Base-by-base conservation (phyloP, 1,139 yeast genomes). In the Pichia sp. region DNA sequence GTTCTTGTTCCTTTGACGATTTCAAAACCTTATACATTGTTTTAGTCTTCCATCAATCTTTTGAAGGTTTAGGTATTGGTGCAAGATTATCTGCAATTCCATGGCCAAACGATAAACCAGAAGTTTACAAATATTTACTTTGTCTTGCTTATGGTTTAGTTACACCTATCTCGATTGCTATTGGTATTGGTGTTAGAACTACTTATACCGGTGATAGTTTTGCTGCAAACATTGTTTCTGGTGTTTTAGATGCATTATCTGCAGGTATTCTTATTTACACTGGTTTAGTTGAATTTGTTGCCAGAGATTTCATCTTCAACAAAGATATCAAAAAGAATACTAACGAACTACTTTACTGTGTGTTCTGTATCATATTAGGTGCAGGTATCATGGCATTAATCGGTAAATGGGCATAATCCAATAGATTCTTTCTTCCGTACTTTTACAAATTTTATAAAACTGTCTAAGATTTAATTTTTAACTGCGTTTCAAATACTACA, bases 51-150 rank as follows among this genome's bases (percentile, higher is more conserved):
- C 97, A 89, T 68, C 97, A 89, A 68, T 76, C 85, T 70, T 89
- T 89, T 65, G 97, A 89, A 71, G 97, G 97, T 48, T 73, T 89
- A 48, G 97, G 96, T 58, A 73, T 89, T 59, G 97, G 97, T 46
- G 78, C 95, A 8, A 77, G 97, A 64, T 74, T 89, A 49, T 88
- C 96, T 1, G 74, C 77, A 24, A 79, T 86, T 6, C 70, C 74
- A 35, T 86, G 92, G 89, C 84, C 86, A 27, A 63, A 66, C 26
- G 53, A 64, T 4, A 55, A 59, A 4, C 63, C 63, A 12, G 51
- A 36, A 20, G 34, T 32, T 20, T 36, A 37, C 34, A 53, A 47
- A 29, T 61, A 61, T 52, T 15, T 57, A 3, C 44, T 60, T 8
- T 59, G 63, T 44, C n/a, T 53, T 22, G 59, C 53, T 12, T 89